Evolutionary conservation across 352 stramenopile species (phyloP).

Genomic region (Phytophthora pisi): DNA sequence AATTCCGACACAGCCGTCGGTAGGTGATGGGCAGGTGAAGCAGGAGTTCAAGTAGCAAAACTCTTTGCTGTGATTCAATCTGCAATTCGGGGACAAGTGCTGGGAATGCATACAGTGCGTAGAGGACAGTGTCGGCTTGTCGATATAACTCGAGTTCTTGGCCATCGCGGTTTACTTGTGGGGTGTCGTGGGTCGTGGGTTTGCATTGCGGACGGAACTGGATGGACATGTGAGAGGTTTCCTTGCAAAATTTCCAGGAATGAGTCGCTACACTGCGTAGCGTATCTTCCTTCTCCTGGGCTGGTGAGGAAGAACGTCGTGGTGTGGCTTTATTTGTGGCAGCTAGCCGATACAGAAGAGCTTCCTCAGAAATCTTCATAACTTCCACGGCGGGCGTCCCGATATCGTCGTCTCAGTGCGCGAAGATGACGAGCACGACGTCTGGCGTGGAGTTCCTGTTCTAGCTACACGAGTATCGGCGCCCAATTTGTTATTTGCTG

Average conservation of each 20-base stretch:
- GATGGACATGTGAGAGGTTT: too few species aligned
- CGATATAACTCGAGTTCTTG: not conserved
- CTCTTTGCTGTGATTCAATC: constrained; percentile 10
- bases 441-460: constrained; percentile 14
- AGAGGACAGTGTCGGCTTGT: not conserved
- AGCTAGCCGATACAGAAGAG: constrained; percentile 39
- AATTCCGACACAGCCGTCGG: constrained; percentile 46
- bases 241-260: too few species aligned
- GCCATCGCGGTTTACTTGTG: not conserved
- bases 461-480: not conserved
- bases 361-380: constrained; percentile 44
- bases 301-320: constrained; percentile 29
- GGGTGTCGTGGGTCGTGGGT: not conserved
- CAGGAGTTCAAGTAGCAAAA: not conserved
- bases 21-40: constrained; percentile 30
- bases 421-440: constrained; percentile 20
- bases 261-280: too few species aligned
- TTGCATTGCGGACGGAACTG: too few species aligned
- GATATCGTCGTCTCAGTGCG: constrained; percentile 15
- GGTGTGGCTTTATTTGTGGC: constrained; percentile 4
- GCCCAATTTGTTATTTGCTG: not conserved
- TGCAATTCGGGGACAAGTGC: constrained; percentile 6
- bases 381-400: constrained; percentile 37
- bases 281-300: not conserved
- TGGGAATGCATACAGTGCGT: not conserved